Conservation (phyloP, 2,329 filamentous ascomycete genomes). For the Aspergillus pseudotamarii region DNA sequence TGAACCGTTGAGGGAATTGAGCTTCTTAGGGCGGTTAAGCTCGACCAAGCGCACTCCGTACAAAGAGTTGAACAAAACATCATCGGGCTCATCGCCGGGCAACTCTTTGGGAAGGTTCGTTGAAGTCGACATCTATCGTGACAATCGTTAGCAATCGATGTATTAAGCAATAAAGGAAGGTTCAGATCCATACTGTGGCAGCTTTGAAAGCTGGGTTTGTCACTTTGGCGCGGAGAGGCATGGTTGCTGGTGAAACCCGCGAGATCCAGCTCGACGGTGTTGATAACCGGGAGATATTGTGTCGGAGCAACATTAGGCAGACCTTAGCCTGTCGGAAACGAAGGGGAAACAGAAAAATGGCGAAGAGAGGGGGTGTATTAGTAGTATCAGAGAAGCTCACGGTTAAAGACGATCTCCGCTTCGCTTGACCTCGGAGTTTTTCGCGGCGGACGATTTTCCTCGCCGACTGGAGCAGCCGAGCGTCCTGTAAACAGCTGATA, state of each 20-base stretch:
- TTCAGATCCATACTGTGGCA: conserved; percentile 55
- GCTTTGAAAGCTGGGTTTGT: conserved; percentile 58
- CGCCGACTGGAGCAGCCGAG: conserved; percentile 17
- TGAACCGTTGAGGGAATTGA: conserved; percentile 88
- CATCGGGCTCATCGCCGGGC: conserved; percentile 74
- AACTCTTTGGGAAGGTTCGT: conserved; percentile 54
- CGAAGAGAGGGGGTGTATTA: conserved; percentile 17
- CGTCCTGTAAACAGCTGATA: conserved; percentile 2
- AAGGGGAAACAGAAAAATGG: conserved; percentile 15
- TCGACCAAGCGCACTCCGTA: conserved; percentile 91
- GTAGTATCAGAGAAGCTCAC: conserved; percentile 25
- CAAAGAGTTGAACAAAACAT: conserved; percentile 87
- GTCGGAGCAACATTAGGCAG: conserved; percentile 49
- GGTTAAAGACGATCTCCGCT: conserved; percentile 27
- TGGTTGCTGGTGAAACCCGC: conserved; percentile 51
- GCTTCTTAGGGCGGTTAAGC: conserved; percentile 88
- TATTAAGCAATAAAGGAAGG: neutral
- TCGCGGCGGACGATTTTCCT: conserved; percentile 24
- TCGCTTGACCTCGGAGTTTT: conserved; percentile 38
- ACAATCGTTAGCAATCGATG: neutral
- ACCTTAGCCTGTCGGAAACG: conserved; percentile 20
- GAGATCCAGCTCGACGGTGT: conserved; percentile 52
- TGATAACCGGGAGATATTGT: conserved; percentile 39
- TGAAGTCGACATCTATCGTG: conserved; percentile 47
- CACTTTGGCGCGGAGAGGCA: conserved; percentile 82